Evolutionary conservation across 1,284 basidiomycete genomes (phyloP), one percentile per base, ranked within the genome.

Genomic region (Caloboletus firmus): DNA sequence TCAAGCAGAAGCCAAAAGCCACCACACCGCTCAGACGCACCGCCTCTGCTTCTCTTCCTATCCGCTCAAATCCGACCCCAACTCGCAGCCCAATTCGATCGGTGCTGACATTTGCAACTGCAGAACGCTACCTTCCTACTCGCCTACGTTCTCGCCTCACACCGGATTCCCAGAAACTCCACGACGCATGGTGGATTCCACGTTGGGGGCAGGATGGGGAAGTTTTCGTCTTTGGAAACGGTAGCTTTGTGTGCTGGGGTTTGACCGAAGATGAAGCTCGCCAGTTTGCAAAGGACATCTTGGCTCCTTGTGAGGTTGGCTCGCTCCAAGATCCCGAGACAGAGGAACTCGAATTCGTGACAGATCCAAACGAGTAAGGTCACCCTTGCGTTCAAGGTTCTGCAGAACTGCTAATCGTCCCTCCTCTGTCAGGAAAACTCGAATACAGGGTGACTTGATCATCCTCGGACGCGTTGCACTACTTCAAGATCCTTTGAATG

Each of bases 291-390:
- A 70, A 72, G 20, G 78, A 90, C 43, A 78, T 93, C 11, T 77
- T 94, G 44, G 69, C 77, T 39, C 75, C 72, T 32, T 75, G 79
- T 6, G 84, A 92, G 70, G 71, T 91, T 2, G 81, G 78, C 1
- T 76, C 80, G 2, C 73, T 94, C 48, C 77, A 71, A 37, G 89
- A 91, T 51, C 76, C 83, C 28, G 92, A 95, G 75, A 89, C 89
- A 20, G 93, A 95, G 65, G 91, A 94, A 62, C 79, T 95, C 35
- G 93, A 95, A 67, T 95, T 94, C 72, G 90, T 93, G 9, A 87
- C 89, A 24, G 93, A 95, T 72, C 89, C 90, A 31, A 85, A 77
- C 52, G 91, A 94, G 85, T 79, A 63, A 54, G 58, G 64, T 39
- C 46, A 15, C 4, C 0, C 45, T 62, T 49, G 52, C 47, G 17